A percentile compares a stretch with the other conserved stretches of the same genome.
Evolutionary conservation across 2,329 filamentous ascomycete species (phyloP).

Genomic region (Botrytis fabae): DNA sequence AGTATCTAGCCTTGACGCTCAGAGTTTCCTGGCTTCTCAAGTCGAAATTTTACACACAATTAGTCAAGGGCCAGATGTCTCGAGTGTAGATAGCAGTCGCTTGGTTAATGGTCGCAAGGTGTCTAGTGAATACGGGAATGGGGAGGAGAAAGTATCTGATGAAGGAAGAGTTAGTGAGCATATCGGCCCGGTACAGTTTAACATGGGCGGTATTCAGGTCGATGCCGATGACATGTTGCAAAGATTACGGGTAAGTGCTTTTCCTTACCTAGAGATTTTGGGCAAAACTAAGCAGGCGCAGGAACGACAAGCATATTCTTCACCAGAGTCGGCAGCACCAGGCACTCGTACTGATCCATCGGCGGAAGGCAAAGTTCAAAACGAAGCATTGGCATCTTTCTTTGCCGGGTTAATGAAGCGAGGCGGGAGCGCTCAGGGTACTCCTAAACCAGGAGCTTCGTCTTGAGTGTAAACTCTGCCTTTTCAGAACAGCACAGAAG

Average conservation of each 20-base stretch:
- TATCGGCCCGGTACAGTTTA: slow-evolving; percentile 94
- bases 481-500: background rate
- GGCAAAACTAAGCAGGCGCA: slow-evolving; percentile 24
- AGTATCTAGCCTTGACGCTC: slow-evolving; percentile 70
- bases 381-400: slow-evolving; percentile 60
- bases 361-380: slow-evolving; percentile 52
- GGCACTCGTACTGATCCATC: slow-evolving; percentile 33
- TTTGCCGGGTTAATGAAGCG: slow-evolving; percentile 60
- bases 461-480: slow-evolving; percentile 20
- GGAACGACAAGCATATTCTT: slow-evolving; percentile 41
- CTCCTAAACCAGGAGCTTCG: slow-evolving; percentile 37
- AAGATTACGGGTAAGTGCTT: slow-evolving; percentile 67
- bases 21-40: slow-evolving; percentile 75
- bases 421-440: slow-evolving; percentile 39
- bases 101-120: slow-evolving; percentile 31
- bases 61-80: slow-evolving; percentile 56
- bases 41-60: slow-evolving; percentile 70
- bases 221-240: slow-evolving; percentile 93
- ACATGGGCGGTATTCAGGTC: slow-evolving; percentile 96
- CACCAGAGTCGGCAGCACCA: slow-evolving; percentile 39
- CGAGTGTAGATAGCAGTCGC: slow-evolving; percentile 36
- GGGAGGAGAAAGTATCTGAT: slow-evolving; percentile 33
- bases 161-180: slow-evolving; percentile 57
- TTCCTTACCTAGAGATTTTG: slow-evolving; percentile 26
- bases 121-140: slow-evolving; percentile 28